These are phyloP conservation scores for Chamaecyparis obtusa DNA, from an alignment of 75 land plant species.

Conservation along the genomic window DNA sequence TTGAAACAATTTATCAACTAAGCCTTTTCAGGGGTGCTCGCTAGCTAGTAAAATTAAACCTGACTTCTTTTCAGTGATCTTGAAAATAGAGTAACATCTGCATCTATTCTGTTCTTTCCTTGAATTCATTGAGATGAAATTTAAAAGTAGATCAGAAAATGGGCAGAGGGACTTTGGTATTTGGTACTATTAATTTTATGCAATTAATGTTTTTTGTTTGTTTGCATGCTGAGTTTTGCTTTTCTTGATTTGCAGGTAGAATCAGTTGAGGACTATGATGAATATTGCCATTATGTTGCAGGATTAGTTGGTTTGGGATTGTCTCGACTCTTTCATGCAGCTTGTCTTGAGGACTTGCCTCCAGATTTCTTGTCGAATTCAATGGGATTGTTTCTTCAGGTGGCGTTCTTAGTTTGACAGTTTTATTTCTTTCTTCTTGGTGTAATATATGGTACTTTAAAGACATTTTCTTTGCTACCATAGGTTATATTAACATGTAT, in stretches of 20 bases:
- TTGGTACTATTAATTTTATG: not conserved
- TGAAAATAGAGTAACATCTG: not conserved
- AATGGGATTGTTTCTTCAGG: no score
- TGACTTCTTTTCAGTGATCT: not conserved
- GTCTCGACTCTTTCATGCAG: no score
- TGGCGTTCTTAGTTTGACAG: conserved; percentile 10
- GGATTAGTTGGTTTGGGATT: no score
- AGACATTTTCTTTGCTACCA: no score
- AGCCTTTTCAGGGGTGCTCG: not conserved
- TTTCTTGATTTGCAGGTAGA: conserved; percentile 11
- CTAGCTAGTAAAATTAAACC: not conserved
- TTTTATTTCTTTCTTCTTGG: not conserved
- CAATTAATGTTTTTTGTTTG: not conserved
- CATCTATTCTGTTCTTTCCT: not conserved
- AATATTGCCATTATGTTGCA: no score
- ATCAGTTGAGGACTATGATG: no score
- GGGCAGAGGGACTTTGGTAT: not conserved
- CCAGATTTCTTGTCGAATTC: no score
- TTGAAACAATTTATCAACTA: not conserved
- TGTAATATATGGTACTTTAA: conserved; percentile 3
- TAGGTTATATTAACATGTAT: not conserved
- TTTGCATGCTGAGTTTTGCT: not conserved
- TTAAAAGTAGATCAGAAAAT: not conserved
- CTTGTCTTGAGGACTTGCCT: no score
- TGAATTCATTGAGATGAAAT: not conserved